phyloP scores from a whole-genome alignment of 2,329 filamentous ascomycete genomes.

The Colletotrichum sansevieriae region DNA sequence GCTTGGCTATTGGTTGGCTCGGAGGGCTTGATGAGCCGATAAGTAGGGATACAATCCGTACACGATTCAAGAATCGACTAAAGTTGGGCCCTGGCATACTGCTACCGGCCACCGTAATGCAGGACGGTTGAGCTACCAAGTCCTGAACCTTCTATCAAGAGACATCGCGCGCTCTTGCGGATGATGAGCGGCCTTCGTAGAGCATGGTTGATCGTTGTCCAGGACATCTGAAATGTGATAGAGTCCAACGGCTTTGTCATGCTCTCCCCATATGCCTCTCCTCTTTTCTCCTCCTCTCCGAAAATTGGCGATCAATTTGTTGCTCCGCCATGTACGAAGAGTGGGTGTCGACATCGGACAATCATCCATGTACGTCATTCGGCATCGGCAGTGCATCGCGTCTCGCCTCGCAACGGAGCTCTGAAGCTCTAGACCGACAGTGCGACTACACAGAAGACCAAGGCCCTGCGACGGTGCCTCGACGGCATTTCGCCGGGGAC shows the following conservation, averaged over 20 bases:
- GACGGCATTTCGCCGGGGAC: slow-evolving; percentile 9
- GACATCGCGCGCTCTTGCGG: slow-evolving; percentile 14
- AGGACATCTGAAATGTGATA: slow-evolving; percentile 26
- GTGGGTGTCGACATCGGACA: slow-evolving; percentile 38
- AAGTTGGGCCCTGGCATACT: slow-evolving; percentile 27
- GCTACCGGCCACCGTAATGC: slow-evolving; percentile 31
- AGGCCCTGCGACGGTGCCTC: slow-evolving; percentile 6
- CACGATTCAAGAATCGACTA: slow-evolving; percentile 39
- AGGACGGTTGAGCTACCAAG: slow-evolving; percentile 24
- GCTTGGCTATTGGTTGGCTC: slow-evolving; percentile 25
- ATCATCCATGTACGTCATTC: slow-evolving; percentile 38
- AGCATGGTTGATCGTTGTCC: slow-evolving; percentile 41
- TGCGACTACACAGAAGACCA: slow-evolving; percentile 6
- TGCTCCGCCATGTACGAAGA: slow-evolving; percentile 35
- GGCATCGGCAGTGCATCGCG: slow-evolving; percentile 37
- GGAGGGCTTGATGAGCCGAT: slow-evolving; percentile 21
- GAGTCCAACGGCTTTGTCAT: slow-evolving; percentile 32
- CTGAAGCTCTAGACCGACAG: slow-evolving; percentile 28
- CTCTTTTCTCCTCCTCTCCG: slow-evolving; percentile 30
- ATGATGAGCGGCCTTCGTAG: neutral
- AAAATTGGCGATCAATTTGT: slow-evolving; percentile 30
- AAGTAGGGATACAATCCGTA: slow-evolving; percentile 36
- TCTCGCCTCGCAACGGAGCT: slow-evolving; percentile 36
- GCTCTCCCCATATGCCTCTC: slow-evolving; percentile 26
- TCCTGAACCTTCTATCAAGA: slow-evolving; percentile 13